phyloP scores from a whole-genome alignment of 169 alveolate species.

The Plasmodium reichenowi region DNA sequence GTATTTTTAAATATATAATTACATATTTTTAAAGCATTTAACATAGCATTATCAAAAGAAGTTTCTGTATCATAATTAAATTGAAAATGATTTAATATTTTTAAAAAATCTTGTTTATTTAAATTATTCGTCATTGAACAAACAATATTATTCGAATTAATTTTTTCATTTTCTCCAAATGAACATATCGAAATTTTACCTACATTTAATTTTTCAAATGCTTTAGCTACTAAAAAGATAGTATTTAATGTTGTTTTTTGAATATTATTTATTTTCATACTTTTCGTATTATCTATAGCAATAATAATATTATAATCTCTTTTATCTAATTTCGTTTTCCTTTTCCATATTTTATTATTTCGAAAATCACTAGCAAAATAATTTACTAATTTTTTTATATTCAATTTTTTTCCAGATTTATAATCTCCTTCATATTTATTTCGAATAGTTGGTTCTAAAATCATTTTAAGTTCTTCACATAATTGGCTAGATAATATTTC shows the following conservation, averaged over 20 bases:
- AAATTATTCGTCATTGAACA: conserved; percentile 68
- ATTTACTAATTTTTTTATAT: conserved; percentile 96
- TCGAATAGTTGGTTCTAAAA: conserved; percentile 94
- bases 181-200: conserved; percentile 89
- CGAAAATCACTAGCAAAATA: conserved; percentile 99
- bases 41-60: conserved; percentile 82
- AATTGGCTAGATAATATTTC: conserved; percentile 83
- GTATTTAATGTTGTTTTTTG: conserved; percentile 91
- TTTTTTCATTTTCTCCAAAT: conserved; percentile 83
- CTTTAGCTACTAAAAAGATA: conserved; percentile 88
- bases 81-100: conserved; percentile 80
- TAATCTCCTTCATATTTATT: conserved; percentile 95
- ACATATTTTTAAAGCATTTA: conserved; percentile 89
- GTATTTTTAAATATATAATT: conserved; percentile 78
- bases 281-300: conserved; percentile 96
- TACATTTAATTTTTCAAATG: conserved; percentile 90
- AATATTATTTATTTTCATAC: conserved; percentile 94
- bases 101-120: conserved; percentile 70
- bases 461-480: conserved; percentile 91
- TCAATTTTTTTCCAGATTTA: conserved; percentile 96
- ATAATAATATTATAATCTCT: conserved; percentile 96
- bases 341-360: conserved; percentile 98
- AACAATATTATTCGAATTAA: conserved; percentile 57
- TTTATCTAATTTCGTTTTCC: conserved; percentile 97
- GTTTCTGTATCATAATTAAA: conserved; percentile 87